Conservation (phyloP, 768 basidiomycete genomes). For the Russula ochroleuca region DNA sequence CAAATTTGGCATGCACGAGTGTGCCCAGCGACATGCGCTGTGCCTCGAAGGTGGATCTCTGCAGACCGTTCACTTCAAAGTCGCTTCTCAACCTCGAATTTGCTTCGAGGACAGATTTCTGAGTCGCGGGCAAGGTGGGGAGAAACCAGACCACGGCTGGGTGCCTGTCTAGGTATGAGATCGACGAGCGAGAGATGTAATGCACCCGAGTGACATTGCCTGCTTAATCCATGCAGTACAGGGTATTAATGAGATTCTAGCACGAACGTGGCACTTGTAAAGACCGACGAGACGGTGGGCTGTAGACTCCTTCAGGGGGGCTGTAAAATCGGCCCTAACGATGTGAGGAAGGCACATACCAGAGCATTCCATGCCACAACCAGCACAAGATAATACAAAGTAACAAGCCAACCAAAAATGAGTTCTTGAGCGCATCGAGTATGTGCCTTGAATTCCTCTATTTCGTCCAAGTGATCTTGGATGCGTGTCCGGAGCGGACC, state of each 20-base stretch:
- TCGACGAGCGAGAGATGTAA: neutral
- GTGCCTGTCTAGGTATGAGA: neutral
- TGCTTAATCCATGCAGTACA: neutral
- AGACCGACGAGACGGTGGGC: neutral
- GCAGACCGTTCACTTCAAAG: neutral
- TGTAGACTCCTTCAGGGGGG: neutral
- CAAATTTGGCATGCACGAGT: neutral
- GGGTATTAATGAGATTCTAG: neutral
- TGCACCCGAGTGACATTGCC: neutral
- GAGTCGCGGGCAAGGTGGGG: neutral
- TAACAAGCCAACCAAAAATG: constrained; percentile 7
- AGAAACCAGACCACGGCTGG: neutral
- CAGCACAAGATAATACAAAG: neutral
- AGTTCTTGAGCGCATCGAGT: neutral
- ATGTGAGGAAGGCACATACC: neutral
- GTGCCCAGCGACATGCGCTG: neutral
- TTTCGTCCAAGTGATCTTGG: neutral
- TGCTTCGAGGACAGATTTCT: neutral
- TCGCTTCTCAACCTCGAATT: neutral
- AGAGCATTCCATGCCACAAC: neutral
- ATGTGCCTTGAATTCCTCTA: neutral
- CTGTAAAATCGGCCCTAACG: neutral
- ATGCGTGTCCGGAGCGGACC: constrained; percentile 3
- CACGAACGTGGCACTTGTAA: neutral
- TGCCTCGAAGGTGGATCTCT: neutral